A percentile compares a stretch with the other conserved stretches of the same genome.
Evolutionary conservation across 768 basidiomycete species (phyloP).

Genomic region (Pleurotus djamor): DNA sequence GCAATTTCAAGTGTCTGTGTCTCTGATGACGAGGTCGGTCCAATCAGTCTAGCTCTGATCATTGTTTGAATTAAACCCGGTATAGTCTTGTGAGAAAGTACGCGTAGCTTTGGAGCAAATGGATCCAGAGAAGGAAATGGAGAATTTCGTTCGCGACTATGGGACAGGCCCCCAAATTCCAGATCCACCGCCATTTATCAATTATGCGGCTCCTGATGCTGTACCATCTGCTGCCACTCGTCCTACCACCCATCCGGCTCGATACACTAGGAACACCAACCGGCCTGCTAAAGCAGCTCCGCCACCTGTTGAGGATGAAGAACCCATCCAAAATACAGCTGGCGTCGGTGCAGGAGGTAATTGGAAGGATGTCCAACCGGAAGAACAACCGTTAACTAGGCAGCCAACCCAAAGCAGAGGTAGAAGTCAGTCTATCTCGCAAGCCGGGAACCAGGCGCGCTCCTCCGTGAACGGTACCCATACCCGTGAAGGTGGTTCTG

Average conservation of each 20-base stretch:
- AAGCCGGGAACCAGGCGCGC: not conserved
- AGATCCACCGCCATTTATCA: conserved; percentile 59
- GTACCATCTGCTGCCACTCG: conserved; percentile 53
- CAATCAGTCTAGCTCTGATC: conserved; percentile 1
- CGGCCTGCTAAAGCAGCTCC: not conserved
- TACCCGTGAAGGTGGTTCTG: not conserved
- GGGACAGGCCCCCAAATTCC: conserved; percentile 89
- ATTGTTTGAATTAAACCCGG: not conserved
- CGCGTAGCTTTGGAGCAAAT: conserved; percentile 85
- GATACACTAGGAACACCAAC: conserved; percentile 31
- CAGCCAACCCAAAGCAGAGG: conserved; percentile 28
- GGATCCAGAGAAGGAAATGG: conserved; percentile 86
- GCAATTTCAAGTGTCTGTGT: conserved; percentile 96
- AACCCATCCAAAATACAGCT: conserved; percentile 54
- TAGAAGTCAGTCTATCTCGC: not conserved
- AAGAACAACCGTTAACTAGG: conserved; percentile 24
- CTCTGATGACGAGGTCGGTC: conserved; percentile 85
- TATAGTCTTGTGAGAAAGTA: conserved; percentile 87
- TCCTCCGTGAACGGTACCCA: conserved; percentile 21
- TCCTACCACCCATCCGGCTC: conserved; percentile 54
- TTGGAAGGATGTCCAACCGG: conserved; percentile 31
- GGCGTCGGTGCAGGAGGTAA: conserved; percentile 68
- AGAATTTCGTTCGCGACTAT: conserved; percentile 84
- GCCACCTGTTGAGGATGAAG: conserved; percentile 14
- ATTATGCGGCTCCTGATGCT: conserved; percentile 47